phyloP scores from a whole-genome alignment of 345 rosid genomes.

The Nephelium lappaceum region DNA sequence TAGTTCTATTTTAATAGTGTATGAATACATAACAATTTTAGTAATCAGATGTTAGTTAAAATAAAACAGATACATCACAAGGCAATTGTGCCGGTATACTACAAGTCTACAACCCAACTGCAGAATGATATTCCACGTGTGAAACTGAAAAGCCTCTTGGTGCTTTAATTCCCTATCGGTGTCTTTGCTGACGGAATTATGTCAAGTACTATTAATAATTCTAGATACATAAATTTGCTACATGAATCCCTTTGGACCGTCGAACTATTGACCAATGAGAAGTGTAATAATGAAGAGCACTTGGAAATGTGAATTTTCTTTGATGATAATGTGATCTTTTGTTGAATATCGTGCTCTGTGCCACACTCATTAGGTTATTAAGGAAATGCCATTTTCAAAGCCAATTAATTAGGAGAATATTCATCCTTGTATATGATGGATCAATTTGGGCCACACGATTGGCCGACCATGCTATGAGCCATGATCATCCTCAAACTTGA shows the following conservation, averaged over 20 bases:
- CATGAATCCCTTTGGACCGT: not conserved
- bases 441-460: constrained; percentile 35
- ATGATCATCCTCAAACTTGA: constrained; percentile 24
- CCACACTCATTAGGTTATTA: constrained; percentile 17
- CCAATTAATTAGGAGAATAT: not conserved
- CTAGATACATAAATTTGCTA: not conserved
- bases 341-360: constrained; percentile 2
- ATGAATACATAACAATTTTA: too few species aligned
- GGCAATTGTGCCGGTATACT: too few species aligned
- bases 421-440: constrained; percentile 11
- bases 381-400: not conserved
- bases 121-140: too few species aligned
- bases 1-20: too few species aligned
- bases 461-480: constrained; percentile 8
- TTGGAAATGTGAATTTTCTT: not conserved
- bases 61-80: too few species aligned
- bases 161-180: too few species aligned
- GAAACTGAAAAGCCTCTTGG: too few species aligned
- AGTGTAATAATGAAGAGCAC: constrained; percentile 21
- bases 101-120: too few species aligned
- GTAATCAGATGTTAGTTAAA: too few species aligned
- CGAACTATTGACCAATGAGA: constrained; percentile 2
- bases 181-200: too few species aligned
- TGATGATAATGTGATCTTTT: not conserved
- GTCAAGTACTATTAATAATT: too few species aligned